Evolutionary conservation across 148 eudicot genomes (phyloP).

Genomic region (Chenopodium formosanum): DNA sequence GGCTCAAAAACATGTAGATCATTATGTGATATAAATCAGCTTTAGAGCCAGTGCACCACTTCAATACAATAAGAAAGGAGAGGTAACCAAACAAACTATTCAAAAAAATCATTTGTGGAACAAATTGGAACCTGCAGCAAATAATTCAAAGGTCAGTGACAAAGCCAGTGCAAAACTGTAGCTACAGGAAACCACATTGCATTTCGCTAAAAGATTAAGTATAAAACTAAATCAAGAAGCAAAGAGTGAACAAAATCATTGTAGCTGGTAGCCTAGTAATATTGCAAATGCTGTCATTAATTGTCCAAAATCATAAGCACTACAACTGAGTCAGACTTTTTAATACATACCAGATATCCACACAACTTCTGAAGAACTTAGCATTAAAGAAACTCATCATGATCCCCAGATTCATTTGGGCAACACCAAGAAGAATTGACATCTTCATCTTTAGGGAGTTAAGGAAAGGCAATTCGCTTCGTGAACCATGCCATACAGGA

Average conservation of each 20-base stretch:
- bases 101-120: slow-evolving; percentile 57
- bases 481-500: slow-evolving; percentile 63
- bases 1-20: slow-evolving; percentile 66
- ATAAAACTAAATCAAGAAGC: neutral
- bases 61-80: slow-evolving; percentile 47
- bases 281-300: neutral
- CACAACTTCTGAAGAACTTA: slow-evolving; percentile 41
- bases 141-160: neutral
- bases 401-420: slow-evolving; percentile 64
- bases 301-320: neutral
- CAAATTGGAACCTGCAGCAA: slow-evolving; percentile 50
- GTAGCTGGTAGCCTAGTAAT: neutral
- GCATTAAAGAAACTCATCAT: slow-evolving; percentile 57
- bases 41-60: slow-evolving; percentile 65
- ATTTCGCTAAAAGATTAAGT: neutral
- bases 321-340: neutral
- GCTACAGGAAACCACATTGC: neutral
- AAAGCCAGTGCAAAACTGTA: neutral
- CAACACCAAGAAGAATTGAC: slow-evolving; percentile 63
- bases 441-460: slow-evolving; percentile 71
- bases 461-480: slow-evolving; percentile 63
- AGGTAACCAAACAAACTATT: slow-evolving; percentile 64
- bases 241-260: neutral
- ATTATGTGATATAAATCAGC: slow-evolving; percentile 60
- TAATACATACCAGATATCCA: slow-evolving; percentile 47